A percentile compares a stretch with the other conserved stretches of the same genome.
These are phyloP conservation scores for Cryomyces antarcticus DNA, from an alignment of 495 filamentous ascomycete species.

Conservation along the genomic window DNA sequence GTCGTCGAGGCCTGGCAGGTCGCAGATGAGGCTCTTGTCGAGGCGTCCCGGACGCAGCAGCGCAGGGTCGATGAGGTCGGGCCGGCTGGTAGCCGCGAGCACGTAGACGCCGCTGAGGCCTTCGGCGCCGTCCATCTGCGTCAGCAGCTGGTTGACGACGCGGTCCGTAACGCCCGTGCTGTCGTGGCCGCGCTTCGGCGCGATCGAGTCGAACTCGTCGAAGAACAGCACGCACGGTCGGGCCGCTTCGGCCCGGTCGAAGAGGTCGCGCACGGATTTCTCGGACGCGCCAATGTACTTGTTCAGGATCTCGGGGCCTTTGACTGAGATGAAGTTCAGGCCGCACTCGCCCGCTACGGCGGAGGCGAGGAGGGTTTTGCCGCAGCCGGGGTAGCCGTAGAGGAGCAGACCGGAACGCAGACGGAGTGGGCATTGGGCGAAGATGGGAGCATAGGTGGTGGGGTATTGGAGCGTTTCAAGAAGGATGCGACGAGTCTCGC, in stretches of 20 bases:
- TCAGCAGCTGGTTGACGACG: slow-evolving; percentile 95
- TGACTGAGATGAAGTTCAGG: slow-evolving; percentile 93
- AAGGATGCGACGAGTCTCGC: slow-evolving; percentile 63
- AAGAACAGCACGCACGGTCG: slow-evolving; percentile 90
- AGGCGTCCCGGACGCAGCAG: slow-evolving; percentile 72
- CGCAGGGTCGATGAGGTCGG: slow-evolving; percentile 88
- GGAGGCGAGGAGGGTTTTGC: slow-evolving; percentile 82
- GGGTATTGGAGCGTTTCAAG: slow-evolving; percentile 93
- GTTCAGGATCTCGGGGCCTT: slow-evolving; percentile 93
- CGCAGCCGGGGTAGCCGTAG: slow-evolving; percentile 90
- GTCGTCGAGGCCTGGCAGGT: slow-evolving; percentile 60
- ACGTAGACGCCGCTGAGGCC: slow-evolving; percentile 89
- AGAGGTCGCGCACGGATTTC: slow-evolving; percentile 84
- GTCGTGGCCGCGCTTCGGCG: slow-evolving; percentile 91
- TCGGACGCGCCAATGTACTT: slow-evolving; percentile 96
- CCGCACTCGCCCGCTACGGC: slow-evolving; percentile 93
- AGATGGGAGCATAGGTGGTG: slow-evolving; percentile 94
- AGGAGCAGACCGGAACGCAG: slow-evolving; percentile 78
- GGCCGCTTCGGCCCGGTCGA: slow-evolving; percentile 77
- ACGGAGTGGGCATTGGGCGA: slow-evolving; percentile 81
- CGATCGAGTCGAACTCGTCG: slow-evolving; percentile 94
- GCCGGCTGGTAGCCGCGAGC: slow-evolving; percentile 74
- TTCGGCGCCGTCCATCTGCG: slow-evolving; percentile 97
- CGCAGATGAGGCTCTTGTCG: slow-evolving; percentile 79
- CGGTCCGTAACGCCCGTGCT: slow-evolving; percentile 91